Conservation (phyloP, 208 protist genomes). For the Spongospora subterranea region DNA sequence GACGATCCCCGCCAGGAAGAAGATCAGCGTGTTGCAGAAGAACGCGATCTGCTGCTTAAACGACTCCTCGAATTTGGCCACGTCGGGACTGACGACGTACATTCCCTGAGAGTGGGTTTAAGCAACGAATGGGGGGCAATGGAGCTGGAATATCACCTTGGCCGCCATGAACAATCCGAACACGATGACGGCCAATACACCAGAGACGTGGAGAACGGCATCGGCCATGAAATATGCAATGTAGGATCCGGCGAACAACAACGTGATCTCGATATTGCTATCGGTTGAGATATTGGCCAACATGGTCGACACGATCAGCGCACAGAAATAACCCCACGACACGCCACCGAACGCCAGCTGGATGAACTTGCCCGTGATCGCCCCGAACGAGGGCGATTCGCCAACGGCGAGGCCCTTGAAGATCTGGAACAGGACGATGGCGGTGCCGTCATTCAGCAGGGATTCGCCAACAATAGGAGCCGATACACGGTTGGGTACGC, state of each 20-base stretch:
- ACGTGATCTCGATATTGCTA: conserved; percentile 58
- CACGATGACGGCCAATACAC: conserved; percentile 68
- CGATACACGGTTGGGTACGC: conserved; percentile 57
- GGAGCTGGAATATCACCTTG: no score
- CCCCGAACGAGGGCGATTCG: background rate
- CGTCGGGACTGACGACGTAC: conserved; percentile 53
- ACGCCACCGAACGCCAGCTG: conserved; percentile 67
- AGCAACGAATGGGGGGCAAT: no score
- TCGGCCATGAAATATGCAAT: conserved; percentile 67
- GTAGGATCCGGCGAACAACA: conserved; percentile 64
- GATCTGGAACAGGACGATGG: conserved; percentile 69
- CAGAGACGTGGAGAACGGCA: conserved; percentile 64
- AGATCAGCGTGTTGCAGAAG: conserved; percentile 58
- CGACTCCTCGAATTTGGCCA: conserved; percentile 53
- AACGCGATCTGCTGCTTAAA: conserved; percentile 33
- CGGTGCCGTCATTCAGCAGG: conserved; percentile 71
- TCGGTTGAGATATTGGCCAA: background rate
- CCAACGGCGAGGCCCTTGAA: conserved; percentile 64
- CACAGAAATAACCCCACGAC: conserved; percentile 7
- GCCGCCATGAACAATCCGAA: conserved; percentile 58
- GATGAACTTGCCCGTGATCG: conserved; percentile 58
- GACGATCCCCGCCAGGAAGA: conserved; percentile 58
- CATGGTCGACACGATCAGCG: conserved; percentile 1
- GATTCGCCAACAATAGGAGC: conserved; percentile 71
- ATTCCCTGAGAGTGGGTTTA: no score